A percentile compares a stretch with the other conserved stretches of the same genome.
These are phyloP conservation scores for Talaromyces verruculosus DNA, from an alignment of 2,329 filamentous ascomycete genomes.

Conservation along the genomic window DNA sequence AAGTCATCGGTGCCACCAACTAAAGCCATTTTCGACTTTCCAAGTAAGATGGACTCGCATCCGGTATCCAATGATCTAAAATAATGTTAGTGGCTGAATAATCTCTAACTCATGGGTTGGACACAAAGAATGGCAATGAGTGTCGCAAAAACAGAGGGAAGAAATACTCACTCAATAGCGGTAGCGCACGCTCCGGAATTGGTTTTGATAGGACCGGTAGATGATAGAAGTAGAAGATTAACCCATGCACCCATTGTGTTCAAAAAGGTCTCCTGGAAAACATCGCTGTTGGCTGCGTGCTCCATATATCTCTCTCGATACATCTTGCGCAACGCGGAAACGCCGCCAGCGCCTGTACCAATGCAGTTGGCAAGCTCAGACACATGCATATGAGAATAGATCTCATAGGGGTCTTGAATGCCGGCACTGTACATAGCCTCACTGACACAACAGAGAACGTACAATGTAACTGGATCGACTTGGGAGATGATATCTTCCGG, in stretches of 20 bases:
- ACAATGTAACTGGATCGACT: conserved; percentile 86
- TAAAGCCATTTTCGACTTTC: conserved; percentile 81
- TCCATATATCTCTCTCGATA: conserved; percentile 97
- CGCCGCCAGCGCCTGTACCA: conserved; percentile 96
- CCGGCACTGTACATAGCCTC: conserved; percentile 87
- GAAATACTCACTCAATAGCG: conserved; percentile 70
- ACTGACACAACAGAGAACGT: conserved; percentile 87
- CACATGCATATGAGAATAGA: conserved; percentile 98
- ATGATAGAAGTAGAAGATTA: conserved; percentile 97
- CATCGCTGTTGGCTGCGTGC: conserved; percentile 96
- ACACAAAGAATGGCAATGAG: neutral
- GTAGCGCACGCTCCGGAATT: conserved; percentile 97
- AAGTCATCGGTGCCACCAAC: conserved; percentile 99
- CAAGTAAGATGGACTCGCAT: conserved; percentile 96
- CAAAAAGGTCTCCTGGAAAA: conserved; percentile 98
- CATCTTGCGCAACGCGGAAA: conserved; percentile 88
- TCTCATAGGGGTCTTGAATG: conserved; percentile 98
- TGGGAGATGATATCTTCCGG: conserved; percentile 97
- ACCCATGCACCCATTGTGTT: conserved; percentile 99
- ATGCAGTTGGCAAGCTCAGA: conserved; percentile 98
- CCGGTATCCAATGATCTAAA: conserved; percentile 67
- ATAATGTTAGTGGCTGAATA: neutral
- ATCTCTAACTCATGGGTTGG: neutral
- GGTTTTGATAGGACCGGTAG: conserved; percentile 96
- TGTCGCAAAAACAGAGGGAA: neutral